Base-by-base conservation (phyloP, 1,284 basidiomycete genomes). In the Ustilago shanxiensis region DNA sequence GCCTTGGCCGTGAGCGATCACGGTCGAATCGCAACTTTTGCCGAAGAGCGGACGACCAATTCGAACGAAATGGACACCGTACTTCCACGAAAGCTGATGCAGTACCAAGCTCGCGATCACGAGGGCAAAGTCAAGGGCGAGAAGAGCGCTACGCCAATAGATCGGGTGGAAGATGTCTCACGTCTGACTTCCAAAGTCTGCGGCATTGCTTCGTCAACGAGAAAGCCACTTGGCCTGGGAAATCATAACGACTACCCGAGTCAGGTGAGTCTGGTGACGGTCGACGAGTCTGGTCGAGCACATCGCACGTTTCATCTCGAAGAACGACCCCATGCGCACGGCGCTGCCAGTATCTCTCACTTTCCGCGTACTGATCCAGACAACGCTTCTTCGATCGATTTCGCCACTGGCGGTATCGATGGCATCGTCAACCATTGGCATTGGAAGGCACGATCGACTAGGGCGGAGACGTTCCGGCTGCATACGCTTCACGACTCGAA, bases 321-420 rank as follows among this genome's bases (percentile, higher is more conserved):
- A 5, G 69, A 64, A 37, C 50, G 62, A 6, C 74, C 74, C 26
- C 74, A 77, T 18, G 50, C 31, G 1, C 63, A 61, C 22, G 74
- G 74, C 1, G 69, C 60, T 0, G 37, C 56, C 0, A 65, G 65
- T 50, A 72, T 77, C 44, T 69, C 69, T 33, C 65, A 59, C 26
- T 77, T 77, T 29, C 66, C 70, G 14, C 58, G 60, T 9, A 77
- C 74, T 11, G 55, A 72, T 29, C 64, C 64, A 13, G 37, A 56
- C 4, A 52, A 71, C 16, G 45, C 74, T 1, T 35, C 52, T 1
- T 66, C 71, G 29, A 52, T 73, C 49, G 67, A 77, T 49, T 77
- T 77, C 57, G 70, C 75, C 1, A 77, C 75, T 7, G 75, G 75
- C 16, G 75, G 75, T 2, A 60, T 68, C 18, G 75, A 77, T 20